These are phyloP conservation scores for Petasospora rhodanensis DNA, from an alignment of 1,139 yeast genomes.

Conservation along the genomic window DNA sequence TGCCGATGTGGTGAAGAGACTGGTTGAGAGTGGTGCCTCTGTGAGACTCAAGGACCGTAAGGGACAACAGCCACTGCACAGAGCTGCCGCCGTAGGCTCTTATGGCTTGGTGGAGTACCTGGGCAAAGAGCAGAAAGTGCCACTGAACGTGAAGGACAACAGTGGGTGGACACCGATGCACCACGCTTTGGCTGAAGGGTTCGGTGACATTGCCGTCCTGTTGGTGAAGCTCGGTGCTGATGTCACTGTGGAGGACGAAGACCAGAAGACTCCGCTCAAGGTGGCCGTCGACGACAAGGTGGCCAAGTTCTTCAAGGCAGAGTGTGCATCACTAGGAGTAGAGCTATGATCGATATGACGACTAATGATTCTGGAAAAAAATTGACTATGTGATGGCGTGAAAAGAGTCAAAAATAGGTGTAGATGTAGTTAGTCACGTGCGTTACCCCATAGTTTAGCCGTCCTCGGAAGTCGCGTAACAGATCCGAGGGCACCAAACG, in stretches of 20 bases:
- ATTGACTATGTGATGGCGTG: too few relatives aligned
- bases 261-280: constrained; percentile 54
- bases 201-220: constrained; percentile 67
- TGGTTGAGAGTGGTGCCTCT: constrained; percentile 52
- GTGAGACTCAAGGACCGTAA: constrained; percentile 62
- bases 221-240: constrained; percentile 70
- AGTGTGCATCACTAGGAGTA: constrained; percentile 4
- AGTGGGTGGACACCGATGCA: constrained; percentile 86
- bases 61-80: constrained; percentile 65
- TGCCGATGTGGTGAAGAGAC: constrained; percentile 43
- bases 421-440: too few relatives aligned
- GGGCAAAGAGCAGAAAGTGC: constrained; percentile 51
- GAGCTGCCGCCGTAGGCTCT: constrained; percentile 83
- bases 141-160: constrained; percentile 62
- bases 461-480: too few relatives aligned
- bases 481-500: too few relatives aligned
- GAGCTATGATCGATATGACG: too few relatives aligned
- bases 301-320: constrained; percentile 33
- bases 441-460: too few relatives aligned
- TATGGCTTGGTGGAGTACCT: constrained; percentile 46
- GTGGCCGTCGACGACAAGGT: constrained; percentile 64
- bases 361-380: too few relatives aligned
- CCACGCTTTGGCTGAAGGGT: constrained; percentile 91
- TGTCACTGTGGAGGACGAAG: constrained; percentile 39
- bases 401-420: too few relatives aligned